Conservation (phyloP, 1,284 basidiomycete species). For the Heterobasidion parviporum region DNA sequence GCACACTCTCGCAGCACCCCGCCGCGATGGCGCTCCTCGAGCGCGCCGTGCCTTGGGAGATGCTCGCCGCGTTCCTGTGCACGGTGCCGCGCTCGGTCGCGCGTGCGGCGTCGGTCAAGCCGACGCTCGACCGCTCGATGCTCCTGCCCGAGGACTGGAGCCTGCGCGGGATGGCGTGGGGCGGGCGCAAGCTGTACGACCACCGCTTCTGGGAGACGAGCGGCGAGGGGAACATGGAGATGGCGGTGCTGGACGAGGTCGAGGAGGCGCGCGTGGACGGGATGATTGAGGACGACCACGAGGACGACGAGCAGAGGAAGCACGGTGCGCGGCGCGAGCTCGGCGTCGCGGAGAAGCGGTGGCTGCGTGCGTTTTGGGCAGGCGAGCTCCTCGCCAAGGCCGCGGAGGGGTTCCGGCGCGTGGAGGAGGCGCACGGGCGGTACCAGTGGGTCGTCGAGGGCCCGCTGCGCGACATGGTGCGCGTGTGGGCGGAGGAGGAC, state of each 20-base stretch:
- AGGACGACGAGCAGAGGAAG: slow-evolving; percentile 35
- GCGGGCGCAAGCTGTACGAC: slow-evolving; percentile 81
- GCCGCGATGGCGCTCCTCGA: slow-evolving; percentile 58
- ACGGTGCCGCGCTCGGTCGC: slow-evolving; percentile 48
- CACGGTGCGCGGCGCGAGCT: slow-evolving; percentile 1
- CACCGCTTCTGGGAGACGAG: slow-evolving; percentile 79
- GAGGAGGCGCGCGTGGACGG: slow-evolving; percentile 57
- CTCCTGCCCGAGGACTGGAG: slow-evolving; percentile 93
- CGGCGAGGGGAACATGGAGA: slow-evolving; percentile 61
- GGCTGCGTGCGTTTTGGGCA: slow-evolving; percentile 69
- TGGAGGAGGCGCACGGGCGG: slow-evolving; percentile 29
- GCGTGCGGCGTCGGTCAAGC: slow-evolving; percentile 30
- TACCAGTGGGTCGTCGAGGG: slow-evolving; percentile 65
- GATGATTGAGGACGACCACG: slow-evolving; percentile 69
- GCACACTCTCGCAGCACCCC: slow-evolving; percentile 64
- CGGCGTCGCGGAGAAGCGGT: slow-evolving; percentile 32
- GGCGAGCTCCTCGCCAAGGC: slow-evolving; percentile 61
- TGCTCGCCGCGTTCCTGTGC: slow-evolving; percentile 60
- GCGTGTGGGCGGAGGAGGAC: slow-evolving; percentile 64
- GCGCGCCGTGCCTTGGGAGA: slow-evolving; percentile 79
- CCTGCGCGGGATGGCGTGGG: slow-evolving; percentile 92
- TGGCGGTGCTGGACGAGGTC: slow-evolving; percentile 66
- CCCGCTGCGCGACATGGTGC: slow-evolving; percentile 60
- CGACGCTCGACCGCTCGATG: slow-evolving; percentile 26
- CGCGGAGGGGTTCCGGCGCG: slow-evolving; percentile 74